Base-by-base conservation (phyloP, 805 yeast species). In the Starmera caribaea region DNA sequence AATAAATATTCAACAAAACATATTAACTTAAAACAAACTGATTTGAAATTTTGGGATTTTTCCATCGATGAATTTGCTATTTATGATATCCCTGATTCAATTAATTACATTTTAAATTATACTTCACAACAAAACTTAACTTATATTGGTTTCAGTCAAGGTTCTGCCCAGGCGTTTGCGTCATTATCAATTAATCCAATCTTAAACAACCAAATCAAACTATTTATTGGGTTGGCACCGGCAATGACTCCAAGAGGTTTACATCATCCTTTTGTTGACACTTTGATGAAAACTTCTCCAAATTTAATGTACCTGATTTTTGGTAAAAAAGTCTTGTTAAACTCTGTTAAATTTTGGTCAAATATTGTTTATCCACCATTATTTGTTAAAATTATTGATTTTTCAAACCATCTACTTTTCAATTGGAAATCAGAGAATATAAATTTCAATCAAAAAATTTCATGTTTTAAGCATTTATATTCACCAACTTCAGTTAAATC, bases 81-180 rank as follows among this genome's bases (percentile, higher is more conserved):
- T 45, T 88, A 76, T 57, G 97, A 89, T 58, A 86, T 90, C 34
- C 97, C 97, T 2, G 79, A 83, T 54, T 71, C 87, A 5, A 79
- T 89, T 31, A 79, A 81, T 50, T 85, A 83, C 57, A 73, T 87
- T 10, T 59, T 89, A 42, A 57, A 69, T 2, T 61, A 63, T 32
- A 75, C 88, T 51, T 43, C 56, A 54, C 45, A 54, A 51, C 87
- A 77, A 71, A 50, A 62, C 15, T 60, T 89, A 33, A 73, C 79
- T 1, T 89, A 88, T 53, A 73, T 90, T 48, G 97, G 97, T 1
- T 90, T 90, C 53, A 79, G 89, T 34, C 97, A 89, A 60, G 97
- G 97, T 15, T 79, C 95, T 0, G 95, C 97, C 1, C 96, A 90
- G 58, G 87, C 89, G 31, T 80, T 89, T 56, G 96, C 96, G 0